These are phyloP conservation scores for Cadophora luteo-olivacea DNA, from an alignment of 2,329 filamentous ascomycete species.

Conservation along the genomic window DNA sequence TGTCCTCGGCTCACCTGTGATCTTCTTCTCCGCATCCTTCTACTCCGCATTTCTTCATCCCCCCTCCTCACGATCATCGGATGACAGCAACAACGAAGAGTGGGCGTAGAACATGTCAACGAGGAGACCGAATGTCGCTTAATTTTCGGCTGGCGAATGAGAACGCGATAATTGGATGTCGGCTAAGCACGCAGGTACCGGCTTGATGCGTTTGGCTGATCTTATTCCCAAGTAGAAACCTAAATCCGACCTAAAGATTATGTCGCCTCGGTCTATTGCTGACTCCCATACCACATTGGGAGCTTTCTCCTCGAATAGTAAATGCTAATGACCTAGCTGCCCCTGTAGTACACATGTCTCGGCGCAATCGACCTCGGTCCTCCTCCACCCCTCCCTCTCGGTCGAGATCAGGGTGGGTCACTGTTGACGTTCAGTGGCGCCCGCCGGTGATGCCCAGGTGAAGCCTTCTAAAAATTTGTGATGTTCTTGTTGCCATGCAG, in stretches of 20 bases:
- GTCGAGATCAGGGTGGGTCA: slow-evolving; percentile 2
- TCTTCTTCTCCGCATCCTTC: slow-evolving; percentile 12
- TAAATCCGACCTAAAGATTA: slow-evolving; percentile 7
- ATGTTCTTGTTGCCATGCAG: not conserved
- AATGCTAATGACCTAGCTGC: not conserved
- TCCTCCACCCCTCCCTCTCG: not conserved
- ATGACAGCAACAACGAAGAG: not conserved
- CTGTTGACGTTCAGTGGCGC: slow-evolving; percentile 6
- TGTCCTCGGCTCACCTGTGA: slow-evolving; percentile 9
- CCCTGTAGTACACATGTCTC: slow-evolving; percentile 7
- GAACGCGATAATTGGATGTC: not conserved
- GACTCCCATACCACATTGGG: not conserved
- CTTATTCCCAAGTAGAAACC: not conserved
- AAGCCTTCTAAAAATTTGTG: not conserved
- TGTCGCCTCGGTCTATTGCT: not conserved
- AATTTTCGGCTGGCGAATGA: not conserved
- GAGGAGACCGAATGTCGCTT: slow-evolving; percentile 3
- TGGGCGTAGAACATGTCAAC: not conserved
- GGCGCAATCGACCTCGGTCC: not conserved
- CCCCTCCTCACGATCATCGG: slow-evolving; percentile 4
- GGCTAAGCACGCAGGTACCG: slow-evolving; percentile 8
- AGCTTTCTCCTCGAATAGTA: not conserved
- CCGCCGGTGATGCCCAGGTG: not conserved
- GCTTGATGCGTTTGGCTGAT: slow-evolving; percentile 5
- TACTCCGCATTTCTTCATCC: slow-evolving; percentile 4